These are phyloP conservation scores for Cladosporium sp. DNA, from an alignment of 2,329 filamentous ascomycete genomes.

Conservation along the genomic window DNA sequence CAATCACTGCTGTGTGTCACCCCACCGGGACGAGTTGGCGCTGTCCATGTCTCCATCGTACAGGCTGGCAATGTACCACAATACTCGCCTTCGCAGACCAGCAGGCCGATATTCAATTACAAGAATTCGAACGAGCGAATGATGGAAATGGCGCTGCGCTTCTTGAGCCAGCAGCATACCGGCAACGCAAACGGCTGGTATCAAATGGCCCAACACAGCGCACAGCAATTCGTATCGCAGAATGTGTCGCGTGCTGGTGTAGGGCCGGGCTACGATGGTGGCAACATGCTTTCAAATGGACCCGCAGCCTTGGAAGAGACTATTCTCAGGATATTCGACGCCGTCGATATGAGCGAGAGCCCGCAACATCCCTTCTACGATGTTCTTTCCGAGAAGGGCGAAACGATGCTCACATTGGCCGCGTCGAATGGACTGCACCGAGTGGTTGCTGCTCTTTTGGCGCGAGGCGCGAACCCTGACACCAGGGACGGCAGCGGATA, in stretches of 20 bases:
- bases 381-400: slow-evolving; percentile 57
- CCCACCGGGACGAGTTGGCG: slow-evolving; percentile 65
- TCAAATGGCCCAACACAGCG: slow-evolving; percentile 24
- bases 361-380: slow-evolving; percentile 64
- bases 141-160: slow-evolving; percentile 54
- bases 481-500: slow-evolving; percentile 73
- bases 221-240: slow-evolving; percentile 22
- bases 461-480: slow-evolving; percentile 71
- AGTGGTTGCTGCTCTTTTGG: slow-evolving; percentile 71
- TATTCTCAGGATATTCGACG: slow-evolving; percentile 13
- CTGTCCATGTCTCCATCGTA: slow-evolving; percentile 64
- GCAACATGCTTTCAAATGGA: slow-evolving; percentile 16
- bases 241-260: slow-evolving; percentile 20
- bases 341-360: slow-evolving; percentile 70
- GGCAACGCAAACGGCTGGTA: slow-evolving; percentile 29
- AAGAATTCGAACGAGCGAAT: slow-evolving; percentile 58
- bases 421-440: slow-evolving; percentile 69
- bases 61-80: slow-evolving; percentile 32
- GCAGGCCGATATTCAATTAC: slow-evolving; percentile 57
- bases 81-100: slow-evolving; percentile 25
- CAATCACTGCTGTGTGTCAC: slow-evolving; percentile 74
- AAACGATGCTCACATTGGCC: slow-evolving; percentile 76
- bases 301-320: slow-evolving; percentile 14
- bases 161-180: slow-evolving; percentile 31
- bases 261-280: slow-evolving; percentile 11